Evolutionary conservation across 139 green algal species (phyloP).

Genomic region (Chlamydomonas applanata): DNA sequence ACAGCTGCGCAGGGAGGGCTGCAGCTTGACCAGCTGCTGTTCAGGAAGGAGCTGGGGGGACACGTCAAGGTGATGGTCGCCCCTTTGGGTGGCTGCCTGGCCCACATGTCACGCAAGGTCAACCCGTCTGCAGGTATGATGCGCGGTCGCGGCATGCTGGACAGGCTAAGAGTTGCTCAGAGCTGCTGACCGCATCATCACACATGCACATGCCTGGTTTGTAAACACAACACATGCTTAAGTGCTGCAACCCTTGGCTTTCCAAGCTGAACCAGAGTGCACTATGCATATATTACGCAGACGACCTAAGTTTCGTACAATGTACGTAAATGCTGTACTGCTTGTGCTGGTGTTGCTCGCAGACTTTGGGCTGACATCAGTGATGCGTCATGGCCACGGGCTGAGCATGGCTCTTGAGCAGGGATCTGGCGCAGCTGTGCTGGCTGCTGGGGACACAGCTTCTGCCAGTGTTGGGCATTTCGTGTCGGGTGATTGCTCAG

Average conservation of each 20-base stretch:
- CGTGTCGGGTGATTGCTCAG: background rate
- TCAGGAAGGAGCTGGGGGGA: background rate
- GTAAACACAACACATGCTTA: too few relatives aligned
- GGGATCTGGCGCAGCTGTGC: background rate
- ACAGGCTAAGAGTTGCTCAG: background rate
- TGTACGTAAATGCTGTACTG: background rate
- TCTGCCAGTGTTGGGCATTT: conserved; percentile 7
- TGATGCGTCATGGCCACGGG: conserved; percentile 1
- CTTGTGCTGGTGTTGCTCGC: background rate
- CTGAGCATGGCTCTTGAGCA: background rate
- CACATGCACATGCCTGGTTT: too few relatives aligned
- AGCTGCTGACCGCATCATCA: background rate
- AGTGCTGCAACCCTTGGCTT: too few relatives aligned
- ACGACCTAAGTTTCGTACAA: too few relatives aligned
- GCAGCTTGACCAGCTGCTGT: conserved; percentile 4
- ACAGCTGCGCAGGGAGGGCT: background rate
- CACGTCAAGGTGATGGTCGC: background rate
- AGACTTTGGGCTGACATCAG: conserved; percentile 6
- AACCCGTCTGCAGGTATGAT: conserved; percentile 11
- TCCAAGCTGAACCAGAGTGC: too few relatives aligned
- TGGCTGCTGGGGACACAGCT: background rate
- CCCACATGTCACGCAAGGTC: conserved; percentile 2
- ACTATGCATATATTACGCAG: too few relatives aligned
- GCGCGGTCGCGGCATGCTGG: background rate
- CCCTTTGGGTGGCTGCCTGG: conserved; percentile 1